Base-by-base conservation (phyloP, 1,284 basidiomycete species). In the Veloporphyrellus conicus region DNA sequence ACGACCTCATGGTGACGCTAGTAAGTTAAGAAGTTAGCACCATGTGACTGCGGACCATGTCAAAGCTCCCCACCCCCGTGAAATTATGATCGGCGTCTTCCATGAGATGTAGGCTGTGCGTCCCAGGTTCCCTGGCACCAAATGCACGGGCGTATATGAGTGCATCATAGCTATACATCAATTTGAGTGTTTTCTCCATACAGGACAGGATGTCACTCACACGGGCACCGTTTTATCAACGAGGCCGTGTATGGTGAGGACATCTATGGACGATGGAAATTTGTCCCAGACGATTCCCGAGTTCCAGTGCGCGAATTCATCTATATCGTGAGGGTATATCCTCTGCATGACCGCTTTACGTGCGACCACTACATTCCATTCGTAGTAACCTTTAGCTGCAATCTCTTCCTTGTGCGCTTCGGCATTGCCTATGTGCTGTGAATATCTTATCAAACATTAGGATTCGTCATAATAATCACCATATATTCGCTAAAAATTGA, bases 1-100 rank as follows among this genome's bases (percentile, higher is more conserved):
- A 82, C 77, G 9, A 87, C 71, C 48, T 84, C 76, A 48, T 84
- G 81, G 51, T 77, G 74, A 51, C 74, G 73, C 61, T 76, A n/a
- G n/a, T n/a, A 53, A 12, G 48, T 19, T 28, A 32, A 41, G 11
- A 16, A 1, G 33, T 57, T 14, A 53, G 18, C 37, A 31, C 46
- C 25, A 34, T 31, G 27, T 42, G 16, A 37, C 25, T 11, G 44
- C 27, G 41, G 36, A 16, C 19, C 27, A 19, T 18, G 23, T n/a
- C n/a, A 37, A 41, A 41, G 6, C n/a, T 19, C 57, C 71, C 41
- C 49, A 78, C 76, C 20, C 78, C 77, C 27, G 76, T 80, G 57
- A 83, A 84, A 63, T 87, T 89, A 59, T 89, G 86, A 65, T 87
- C 84, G 12, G 80, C 84, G 39, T 75, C 75, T 60, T 88, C 87